Evolutionary conservation across 2,329 filamentous ascomycete genomes (phyloP), one percentile per base, ranked within the genome.

Genomic region (Colletotrichum sp.): DNA sequence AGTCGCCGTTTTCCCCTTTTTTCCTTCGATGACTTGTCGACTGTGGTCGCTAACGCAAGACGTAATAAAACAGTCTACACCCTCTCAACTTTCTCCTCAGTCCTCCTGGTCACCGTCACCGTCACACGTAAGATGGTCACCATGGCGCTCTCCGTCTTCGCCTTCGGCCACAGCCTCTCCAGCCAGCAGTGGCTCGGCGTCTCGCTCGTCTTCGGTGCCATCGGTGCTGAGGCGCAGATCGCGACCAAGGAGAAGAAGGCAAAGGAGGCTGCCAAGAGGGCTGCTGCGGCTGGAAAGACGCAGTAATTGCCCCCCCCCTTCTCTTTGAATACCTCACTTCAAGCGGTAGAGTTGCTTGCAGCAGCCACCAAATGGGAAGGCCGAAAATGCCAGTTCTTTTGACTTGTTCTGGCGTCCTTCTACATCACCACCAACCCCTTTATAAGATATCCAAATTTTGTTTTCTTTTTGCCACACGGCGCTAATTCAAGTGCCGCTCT

Each of bases 51-150:
- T 63, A 63, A 63, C n/a, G 28, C 15, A 32, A n/a, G 65, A 36
- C 60, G 36, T 9, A 24, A 44, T 13, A 36, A 15, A 9, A 36
- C 39, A 93, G 92, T 98, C 89, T 96, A 98, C 86, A 99, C 97
- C 0, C 91, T 99, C 8, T 94, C 96, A 16, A 95, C 95, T 66
- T 99, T 99, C 87, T 97, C 95, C 12, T 97, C 94, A 12, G 91
- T 99, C 65, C 90, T 99, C 68, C 92, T 99, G 66, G 96, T 99
- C 59, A 99, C 97, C 6, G 96, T 99, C 4, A 99, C 96, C 3
- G 97, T 99, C 62, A 99, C 97, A 62, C 91, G 97, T 82, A 99
- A 99, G 88, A 99, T 99, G 97, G 91, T 99, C 84, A 99, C 96
- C 79, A 99, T 99, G 97, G 95, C 99, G 76, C 90, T 99, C 68